Evolutionary conservation across 2,329 filamentous ascomycete species (phyloP).

Genomic region (Akanthomyces uredinophilus): DNA sequence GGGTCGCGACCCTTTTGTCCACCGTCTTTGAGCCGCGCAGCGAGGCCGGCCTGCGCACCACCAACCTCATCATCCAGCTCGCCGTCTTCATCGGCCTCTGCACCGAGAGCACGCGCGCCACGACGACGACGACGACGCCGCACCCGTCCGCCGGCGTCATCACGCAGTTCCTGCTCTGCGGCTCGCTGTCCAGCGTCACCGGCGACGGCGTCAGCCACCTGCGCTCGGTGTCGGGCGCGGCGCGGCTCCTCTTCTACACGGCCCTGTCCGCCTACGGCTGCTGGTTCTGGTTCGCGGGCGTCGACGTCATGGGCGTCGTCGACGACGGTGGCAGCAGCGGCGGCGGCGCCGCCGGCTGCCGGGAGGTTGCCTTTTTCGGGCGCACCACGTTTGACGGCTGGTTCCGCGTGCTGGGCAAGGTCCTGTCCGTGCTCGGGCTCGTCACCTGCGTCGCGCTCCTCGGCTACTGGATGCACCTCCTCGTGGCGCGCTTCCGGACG

Average conservation of each 20-base stretch:
- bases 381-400: conserved; percentile 17
- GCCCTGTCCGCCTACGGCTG: conserved; percentile 21
- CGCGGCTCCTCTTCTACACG: conserved; percentile 21
- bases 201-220: conserved; percentile 22
- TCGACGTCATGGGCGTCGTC: conserved; percentile 18
- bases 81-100: conserved; percentile 26
- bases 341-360: not conserved
- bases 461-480: conserved; percentile 9
- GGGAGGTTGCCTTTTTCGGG: conserved; percentile 20
- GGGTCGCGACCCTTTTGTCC: conserved; percentile 21
- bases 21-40: conserved; percentile 21
- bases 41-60: conserved; percentile 21
- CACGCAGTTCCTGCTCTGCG: conserved; percentile 23
- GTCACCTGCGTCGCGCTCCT: conserved; percentile 16
- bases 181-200: conserved; percentile 23
- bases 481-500: conserved; percentile 12
- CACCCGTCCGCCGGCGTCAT: conserved; percentile 20
- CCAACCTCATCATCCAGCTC: conserved; percentile 27
- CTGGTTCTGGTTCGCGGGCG: conserved; percentile 23
- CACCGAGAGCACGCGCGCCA: conserved; percentile 17
- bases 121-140: not conserved
- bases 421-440: conserved; percentile 16
- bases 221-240: conserved; percentile 19
- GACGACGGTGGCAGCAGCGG: not conserved
- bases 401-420: conserved; percentile 20